Conservation (phyloP, 305 asterid genomes). For the Galium porrigens region DNA sequence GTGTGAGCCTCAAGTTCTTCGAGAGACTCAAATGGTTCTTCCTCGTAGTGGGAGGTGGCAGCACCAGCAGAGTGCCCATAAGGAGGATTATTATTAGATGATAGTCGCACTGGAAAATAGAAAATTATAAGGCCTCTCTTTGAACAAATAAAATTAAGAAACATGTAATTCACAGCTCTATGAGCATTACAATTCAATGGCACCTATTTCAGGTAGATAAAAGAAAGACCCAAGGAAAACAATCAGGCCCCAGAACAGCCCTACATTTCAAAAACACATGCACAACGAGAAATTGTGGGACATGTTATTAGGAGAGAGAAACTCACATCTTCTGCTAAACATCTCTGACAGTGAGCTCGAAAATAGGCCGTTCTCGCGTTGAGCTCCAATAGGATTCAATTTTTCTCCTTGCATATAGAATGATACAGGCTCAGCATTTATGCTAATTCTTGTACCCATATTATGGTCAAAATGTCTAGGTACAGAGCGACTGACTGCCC, state of each 20-base stretch:
- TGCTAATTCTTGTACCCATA: slow-evolving; percentile 15
- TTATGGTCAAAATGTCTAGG: slow-evolving; percentile 16
- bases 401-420: slow-evolving; percentile 39
- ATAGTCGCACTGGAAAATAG: slow-evolving; percentile 51
- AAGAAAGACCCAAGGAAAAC: background rate
- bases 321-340: slow-evolving; percentile 59
- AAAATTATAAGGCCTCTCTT: slow-evolving; percentile 5
- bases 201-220: slow-evolving; percentile 6
- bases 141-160: background rate
- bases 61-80: slow-evolving; percentile 57
- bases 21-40: slow-evolving; percentile 74
- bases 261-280: background rate
- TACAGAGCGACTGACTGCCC: slow-evolving; percentile 17
- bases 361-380: slow-evolving; percentile 73
- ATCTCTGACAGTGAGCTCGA: slow-evolving; percentile 89
- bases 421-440: slow-evolving; percentile 13
- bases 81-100: slow-evolving; percentile 38
- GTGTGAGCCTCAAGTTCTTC: slow-evolving; percentile 94
- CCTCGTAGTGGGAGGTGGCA: slow-evolving; percentile 56
- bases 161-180: background rate
- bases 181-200: background rate
- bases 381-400: slow-evolving; percentile 44
- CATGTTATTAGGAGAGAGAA: slow-evolving; percentile 13
- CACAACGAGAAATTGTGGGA: slow-evolving; percentile 8
- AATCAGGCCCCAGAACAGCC: slow-evolving; percentile 7